Conservation (phyloP, 805 yeast genomes). For the Pichia deserticola region DNA sequence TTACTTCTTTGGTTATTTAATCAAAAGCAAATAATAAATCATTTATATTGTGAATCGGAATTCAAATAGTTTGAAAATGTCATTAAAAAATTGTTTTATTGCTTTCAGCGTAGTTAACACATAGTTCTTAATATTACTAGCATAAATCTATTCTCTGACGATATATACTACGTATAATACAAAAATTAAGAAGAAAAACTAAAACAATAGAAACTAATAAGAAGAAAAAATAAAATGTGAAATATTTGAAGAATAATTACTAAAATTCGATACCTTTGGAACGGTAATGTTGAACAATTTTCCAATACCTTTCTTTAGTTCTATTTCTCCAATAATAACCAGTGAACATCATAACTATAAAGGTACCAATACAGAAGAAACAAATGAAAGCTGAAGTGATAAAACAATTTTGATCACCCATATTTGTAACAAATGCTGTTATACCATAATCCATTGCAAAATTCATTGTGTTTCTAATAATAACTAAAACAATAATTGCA, state of each 20-base stretch:
- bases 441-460: slow-evolving; percentile 56
- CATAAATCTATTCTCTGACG: no score
- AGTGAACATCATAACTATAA: slow-evolving; percentile 32
- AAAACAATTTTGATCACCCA: slow-evolving; percentile 50
- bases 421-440: slow-evolving; percentile 47
- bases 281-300: slow-evolving; percentile 23
- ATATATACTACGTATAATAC: no score
- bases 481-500: slow-evolving; percentile 47
- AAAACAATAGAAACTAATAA: neutral
- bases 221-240: neutral
- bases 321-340: slow-evolving; percentile 32
- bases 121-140: no score
- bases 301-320: slow-evolving; percentile 31
- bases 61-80: no score
- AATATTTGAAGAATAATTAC: neutral
- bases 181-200: neutral
- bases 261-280: slow-evolving; percentile 12
- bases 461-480: slow-evolving; percentile 51
- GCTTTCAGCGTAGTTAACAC: no score
- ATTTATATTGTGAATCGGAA: no score
- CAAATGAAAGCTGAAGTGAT: slow-evolving; percentile 49
- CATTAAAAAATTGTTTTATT: neutral
- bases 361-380: slow-evolving; percentile 39
- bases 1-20: no score
- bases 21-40: no score